These are phyloP conservation scores for Pseudocercospora macadamiae DNA, from an alignment of 2,329 filamentous ascomycete genomes.

Conservation along the genomic window DNA sequence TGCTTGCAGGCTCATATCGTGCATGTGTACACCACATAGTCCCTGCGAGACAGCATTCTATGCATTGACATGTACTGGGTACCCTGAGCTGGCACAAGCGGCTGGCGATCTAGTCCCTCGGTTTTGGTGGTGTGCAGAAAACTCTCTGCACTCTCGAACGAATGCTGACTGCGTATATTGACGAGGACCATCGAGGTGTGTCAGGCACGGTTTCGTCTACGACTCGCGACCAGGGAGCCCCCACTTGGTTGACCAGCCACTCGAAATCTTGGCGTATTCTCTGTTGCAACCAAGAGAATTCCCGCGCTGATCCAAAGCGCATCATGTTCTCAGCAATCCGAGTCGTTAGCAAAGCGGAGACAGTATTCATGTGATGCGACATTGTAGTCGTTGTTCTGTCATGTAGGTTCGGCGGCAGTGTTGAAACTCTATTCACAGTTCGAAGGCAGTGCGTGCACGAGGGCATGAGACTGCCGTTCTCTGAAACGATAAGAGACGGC, in stretches of 20 bases:
- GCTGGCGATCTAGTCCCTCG: neutral
- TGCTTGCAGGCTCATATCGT: neutral
- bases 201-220: neutral
- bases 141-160: neutral
- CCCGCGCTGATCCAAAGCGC: too few species aligned
- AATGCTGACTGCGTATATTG: constrained; percentile 2
- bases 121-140: neutral
- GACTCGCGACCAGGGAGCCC: neutral
- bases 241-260: neutral
- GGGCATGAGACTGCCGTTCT: neutral
- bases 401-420: neutral
- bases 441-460: neutral
- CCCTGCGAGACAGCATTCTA: neutral
- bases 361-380: neutral
- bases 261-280: too few species aligned
- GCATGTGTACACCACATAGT: neutral
- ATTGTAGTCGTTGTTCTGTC: neutral
- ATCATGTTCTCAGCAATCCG: neutral
- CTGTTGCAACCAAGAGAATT: too few species aligned
- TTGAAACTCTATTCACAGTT: neutral
- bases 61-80: neutral
- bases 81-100: neutral
- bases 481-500: neutral
- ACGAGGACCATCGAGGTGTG: neutral
- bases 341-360: neutral